Evolutionary conservation across 768 basidiomycete genomes (phyloP), one percentile per base, ranked within the genome.

Genomic region (Tremella fuciformis): DNA sequence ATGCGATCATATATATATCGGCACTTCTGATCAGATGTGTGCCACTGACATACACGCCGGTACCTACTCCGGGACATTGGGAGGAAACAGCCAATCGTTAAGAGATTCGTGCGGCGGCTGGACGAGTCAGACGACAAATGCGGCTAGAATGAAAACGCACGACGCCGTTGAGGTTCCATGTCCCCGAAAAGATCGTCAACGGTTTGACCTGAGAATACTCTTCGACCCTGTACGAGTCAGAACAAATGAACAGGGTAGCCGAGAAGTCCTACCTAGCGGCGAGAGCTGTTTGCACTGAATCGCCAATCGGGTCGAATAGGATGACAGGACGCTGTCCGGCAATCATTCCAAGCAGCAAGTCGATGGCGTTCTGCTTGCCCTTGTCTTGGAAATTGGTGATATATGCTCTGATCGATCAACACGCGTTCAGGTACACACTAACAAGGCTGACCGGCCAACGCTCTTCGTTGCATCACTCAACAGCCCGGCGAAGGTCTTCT

Each of bases 341-440:
- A 76, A 98, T 82, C 76, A 98, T 94, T 8, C 96, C 94, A 68
- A 99, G 80, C 69, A 98, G 88, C 83, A 91, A 88, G 73, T 99
- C 96, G 60, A 98, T 98, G 0, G 93, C 91, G 2, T 83, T 76
- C 70, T 99, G 96, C 74, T 99, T 99, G 38, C 83, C 85, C 74
- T 89, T 89, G 74, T 99, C 96, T 69, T 93, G 88, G 73, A 99
- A 96, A 73, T 97, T 97, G 70, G 93, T 96, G 70, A 97, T 94
- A 70, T 97, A 99, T 38, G 93, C 93, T 59, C 94, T 84, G 54
- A 0, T 15, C 2, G n/a, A 9, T 54, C 34, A 57, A 25, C n/a
- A 22, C 1, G n/a, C 21, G 22, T 9, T 40, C 29, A 34, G 22
- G 2, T 18, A 3, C 18, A 0, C 1, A 25, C 19, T 24, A 19